Base-by-base conservation (phyloP, 192 early-diverging fungal species). In the Gamsiella multidivaricata region DNA sequence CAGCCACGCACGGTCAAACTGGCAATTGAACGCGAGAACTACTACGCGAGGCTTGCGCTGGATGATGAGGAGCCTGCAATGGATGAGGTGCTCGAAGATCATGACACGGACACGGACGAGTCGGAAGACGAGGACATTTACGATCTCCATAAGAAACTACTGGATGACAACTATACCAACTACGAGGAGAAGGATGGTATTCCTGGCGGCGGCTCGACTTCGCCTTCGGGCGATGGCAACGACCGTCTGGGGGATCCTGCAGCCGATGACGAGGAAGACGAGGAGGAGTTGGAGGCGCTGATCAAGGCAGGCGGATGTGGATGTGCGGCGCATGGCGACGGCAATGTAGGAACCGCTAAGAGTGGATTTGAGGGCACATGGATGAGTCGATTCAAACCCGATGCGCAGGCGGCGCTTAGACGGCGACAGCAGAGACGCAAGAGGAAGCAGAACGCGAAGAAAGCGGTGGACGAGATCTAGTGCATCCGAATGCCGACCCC, bases 21-120 rank as follows among this genome's bases (percentile, higher is more conserved):
- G 45, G 82, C 82, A 1, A 69, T 81, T 23, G 72, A 83, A 12
- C 80, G 82, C 46, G 79, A 83, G 45, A 45, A 69, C 15, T 83
- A 83, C 43, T 69, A 67, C 12, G 45, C 60, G 0, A 61, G 71
- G 6, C 23, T 78, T 12, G 64, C 72, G 0, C 58, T 82, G 9
- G 81, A 72, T 34, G 69, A 79, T 20, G 69, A 68, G 36, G 54
- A 54, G 39, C 73, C 72, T 3, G 81, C 74, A 18, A 49, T 70
- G 12, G 81, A 82, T 42, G 81, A 82, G 36, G 65, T 56, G 15
- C 63, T 70, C 1, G 78, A 71, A 25, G 78, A 80, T 7, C 6
- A 59, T 23, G 78, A 80, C 6, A 51, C 50, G 7, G 68, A 70
- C 7, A 11, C 28, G 4, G 65, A 79, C 10, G 67, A 79, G 14